Percentiles rank a stretch among this genome's conserved stretches.
Conservation (phyloP, 2,329 filamentous ascomycete species). For the Chrysoporthe cubensis region DNA sequence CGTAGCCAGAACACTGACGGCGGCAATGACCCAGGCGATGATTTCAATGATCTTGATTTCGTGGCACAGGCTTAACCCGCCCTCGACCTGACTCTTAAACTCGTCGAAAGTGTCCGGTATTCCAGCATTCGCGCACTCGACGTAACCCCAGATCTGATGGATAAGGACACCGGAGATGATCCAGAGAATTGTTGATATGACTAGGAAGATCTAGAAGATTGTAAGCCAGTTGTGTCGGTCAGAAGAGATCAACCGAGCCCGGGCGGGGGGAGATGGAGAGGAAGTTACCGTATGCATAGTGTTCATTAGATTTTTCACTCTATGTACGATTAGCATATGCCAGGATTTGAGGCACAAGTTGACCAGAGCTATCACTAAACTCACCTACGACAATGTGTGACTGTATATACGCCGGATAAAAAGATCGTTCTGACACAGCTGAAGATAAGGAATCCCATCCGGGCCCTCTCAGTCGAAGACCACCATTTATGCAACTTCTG, state of each 20-base stretch:
- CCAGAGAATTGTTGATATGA: constrained; percentile 24
- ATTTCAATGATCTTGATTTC: constrained; percentile 28
- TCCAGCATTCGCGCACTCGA: constrained; percentile 21
- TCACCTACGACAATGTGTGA: constrained; percentile 9
- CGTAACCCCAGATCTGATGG: constrained; percentile 24
- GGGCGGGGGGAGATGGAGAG: too few species aligned
- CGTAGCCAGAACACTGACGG: constrained; percentile 20
- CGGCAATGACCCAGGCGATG: constrained; percentile 21
- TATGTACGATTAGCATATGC: background rate
- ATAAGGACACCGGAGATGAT: constrained; percentile 22
- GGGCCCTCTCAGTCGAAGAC: constrained; percentile 20
- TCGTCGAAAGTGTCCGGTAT: constrained; percentile 15
- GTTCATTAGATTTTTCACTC: constrained; percentile 22
- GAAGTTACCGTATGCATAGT: constrained; percentile 17
- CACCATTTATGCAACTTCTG: constrained; percentile 22
- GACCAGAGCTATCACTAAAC: background rate
- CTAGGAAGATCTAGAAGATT: constrained; percentile 18
- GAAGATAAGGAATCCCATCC: constrained; percentile 25
- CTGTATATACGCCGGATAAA: constrained; percentile 14
- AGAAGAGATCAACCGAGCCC: too few species aligned
- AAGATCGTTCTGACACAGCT: constrained; percentile 21
- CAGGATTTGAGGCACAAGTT: background rate
- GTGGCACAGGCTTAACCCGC: constrained; percentile 23
- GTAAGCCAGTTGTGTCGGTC: background rate
- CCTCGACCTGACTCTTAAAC: constrained; percentile 22